Percentiles rank a stretch among this genome's conserved stretches.
Conservation (phyloP, 306 rosid genomes). For the Cucumis cinereus region DNA sequence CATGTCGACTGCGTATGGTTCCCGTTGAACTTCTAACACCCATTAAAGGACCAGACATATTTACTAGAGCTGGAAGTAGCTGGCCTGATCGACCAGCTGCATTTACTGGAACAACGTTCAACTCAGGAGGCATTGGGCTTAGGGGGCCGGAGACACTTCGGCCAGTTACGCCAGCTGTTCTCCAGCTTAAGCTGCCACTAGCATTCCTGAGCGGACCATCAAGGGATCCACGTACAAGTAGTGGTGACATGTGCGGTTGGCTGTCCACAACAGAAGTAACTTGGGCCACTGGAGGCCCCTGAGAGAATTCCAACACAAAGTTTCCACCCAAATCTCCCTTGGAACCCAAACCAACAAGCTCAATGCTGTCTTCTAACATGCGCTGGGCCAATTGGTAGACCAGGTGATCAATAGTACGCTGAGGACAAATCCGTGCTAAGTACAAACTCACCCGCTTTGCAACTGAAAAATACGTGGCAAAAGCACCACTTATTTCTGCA, state of each 20-base stretch:
- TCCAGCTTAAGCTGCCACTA: conserved; percentile 98
- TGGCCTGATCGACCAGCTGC: conserved; percentile 87
- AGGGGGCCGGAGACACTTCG: conserved; percentile 95
- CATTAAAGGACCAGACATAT: conserved; percentile 98
- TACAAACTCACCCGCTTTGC: conserved; percentile 94
- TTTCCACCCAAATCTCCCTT: conserved; percentile 70
- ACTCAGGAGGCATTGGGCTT: conserved; percentile 95
- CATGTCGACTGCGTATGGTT: conserved; percentile 91
- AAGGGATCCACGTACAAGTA: conserved; percentile 97
- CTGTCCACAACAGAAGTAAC: conserved; percentile 75
- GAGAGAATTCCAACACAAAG: conserved; percentile 89
- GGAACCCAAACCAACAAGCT: conserved; percentile 45
- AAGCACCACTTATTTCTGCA: conserved; percentile 96
- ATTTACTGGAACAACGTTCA: conserved; percentile 75
- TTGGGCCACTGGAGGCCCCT: conserved; percentile 89
- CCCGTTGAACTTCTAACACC: conserved; percentile 99
- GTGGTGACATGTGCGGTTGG: conserved; percentile 98
- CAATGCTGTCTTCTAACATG: conserved; percentile 87
- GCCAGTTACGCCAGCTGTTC: conserved; percentile 90
- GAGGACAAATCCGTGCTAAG: conserved; percentile 97
- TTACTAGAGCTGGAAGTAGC: conserved; percentile 85
- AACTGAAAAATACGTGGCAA: conserved; percentile 96
- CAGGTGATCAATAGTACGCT: conserved; percentile 92
- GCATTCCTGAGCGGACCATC: conserved; percentile 97
- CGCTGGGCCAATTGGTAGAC: conserved; percentile 95